A percentile compares a stretch with the other conserved stretches of the same genome.
phyloP scores from a whole-genome alignment of 2,329 filamentous ascomycete genomes.

The Ophiostoma ulmi region DNA sequence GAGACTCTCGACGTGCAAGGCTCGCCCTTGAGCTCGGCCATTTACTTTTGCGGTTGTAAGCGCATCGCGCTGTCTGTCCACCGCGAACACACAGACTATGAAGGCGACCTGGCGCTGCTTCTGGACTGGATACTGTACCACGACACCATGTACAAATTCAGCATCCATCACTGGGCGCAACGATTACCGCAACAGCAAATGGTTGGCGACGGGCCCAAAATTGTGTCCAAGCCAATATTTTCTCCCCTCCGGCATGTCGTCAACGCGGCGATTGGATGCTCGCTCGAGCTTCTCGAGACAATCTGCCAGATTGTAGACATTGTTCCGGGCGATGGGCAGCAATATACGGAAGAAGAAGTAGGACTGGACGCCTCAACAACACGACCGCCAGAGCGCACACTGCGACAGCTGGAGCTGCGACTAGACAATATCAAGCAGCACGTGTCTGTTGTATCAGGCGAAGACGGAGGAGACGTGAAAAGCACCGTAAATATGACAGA shows the following conservation, averaged over 20 bases:
- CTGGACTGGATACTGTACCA: constrained; percentile 29
- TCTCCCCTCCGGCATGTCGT: constrained; percentile 26
- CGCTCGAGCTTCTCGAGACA: constrained; percentile 26
- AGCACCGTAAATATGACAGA: too few relatives aligned
- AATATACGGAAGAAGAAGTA: neutral
- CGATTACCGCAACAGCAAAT: constrained; percentile 18
- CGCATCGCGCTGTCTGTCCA: constrained; percentile 23
- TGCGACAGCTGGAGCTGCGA: constrained; percentile 23
- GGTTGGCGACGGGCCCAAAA: constrained; percentile 20
- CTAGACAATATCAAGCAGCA: constrained; percentile 24
- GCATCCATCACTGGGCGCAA: constrained; percentile 27
- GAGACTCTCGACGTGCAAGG: constrained; percentile 23
- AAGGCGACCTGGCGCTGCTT: constrained; percentile 26
- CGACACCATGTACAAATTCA: constrained; percentile 29
- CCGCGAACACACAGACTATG: constrained; percentile 24
- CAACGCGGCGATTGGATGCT: constrained; percentile 25
- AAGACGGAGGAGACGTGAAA: neutral
- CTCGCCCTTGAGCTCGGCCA: constrained; percentile 20
- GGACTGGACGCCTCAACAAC: neutral
- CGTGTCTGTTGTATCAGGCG: constrained; percentile 9
- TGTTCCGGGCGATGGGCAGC: constrained; percentile 14
- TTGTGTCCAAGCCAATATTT: constrained; percentile 26
- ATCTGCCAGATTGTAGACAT: constrained; percentile 26
- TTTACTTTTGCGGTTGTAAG: constrained; percentile 28
- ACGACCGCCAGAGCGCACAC: constrained; percentile 9